Conservation (phyloP, 2,329 filamentous ascomycete species). For the Phaeosphaeriaceae sp. region DNA sequence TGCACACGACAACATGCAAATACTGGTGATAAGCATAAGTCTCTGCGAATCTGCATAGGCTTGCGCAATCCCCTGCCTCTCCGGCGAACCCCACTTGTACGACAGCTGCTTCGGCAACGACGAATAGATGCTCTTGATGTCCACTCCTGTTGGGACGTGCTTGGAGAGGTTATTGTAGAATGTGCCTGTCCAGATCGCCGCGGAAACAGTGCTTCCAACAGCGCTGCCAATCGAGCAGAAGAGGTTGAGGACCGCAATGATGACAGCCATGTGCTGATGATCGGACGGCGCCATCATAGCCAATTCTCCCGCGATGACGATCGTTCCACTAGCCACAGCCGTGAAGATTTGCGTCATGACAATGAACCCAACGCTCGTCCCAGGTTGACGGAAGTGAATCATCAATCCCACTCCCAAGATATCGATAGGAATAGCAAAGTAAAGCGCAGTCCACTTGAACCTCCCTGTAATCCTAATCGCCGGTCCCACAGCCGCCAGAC, state of each 20-base stretch:
- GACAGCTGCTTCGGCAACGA: constrained; percentile 58
- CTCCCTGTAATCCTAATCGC: constrained; percentile 25
- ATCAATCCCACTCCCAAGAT: constrained; percentile 47
- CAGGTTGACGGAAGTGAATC: constrained; percentile 48
- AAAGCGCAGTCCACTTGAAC: constrained; percentile 38
- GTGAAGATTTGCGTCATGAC: constrained; percentile 48
- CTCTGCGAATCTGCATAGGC: constrained; percentile 48
- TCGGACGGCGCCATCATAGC: constrained; percentile 43
- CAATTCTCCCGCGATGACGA: constrained; percentile 44
- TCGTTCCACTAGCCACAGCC: constrained; percentile 40
- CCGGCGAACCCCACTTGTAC: constrained; percentile 60
- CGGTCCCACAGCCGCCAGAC: constrained; percentile 32
- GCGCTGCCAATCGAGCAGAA: constrained; percentile 59
- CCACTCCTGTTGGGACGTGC: constrained; percentile 57
- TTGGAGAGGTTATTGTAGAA: constrained; percentile 60
- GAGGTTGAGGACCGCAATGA: constrained; percentile 56
- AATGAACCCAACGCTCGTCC: constrained; percentile 44
- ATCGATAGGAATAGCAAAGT: constrained; percentile 38
- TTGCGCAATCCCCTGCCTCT: constrained; percentile 53
- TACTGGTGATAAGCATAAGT: constrained; percentile 47
- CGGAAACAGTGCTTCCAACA: constrained; percentile 63
- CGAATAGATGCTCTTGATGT: constrained; percentile 46
- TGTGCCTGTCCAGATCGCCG: constrained; percentile 70
- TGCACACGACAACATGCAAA: constrained; percentile 31
- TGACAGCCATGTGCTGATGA: constrained; percentile 41